Evolutionary conservation across 495 filamentous ascomycete species (phyloP), one percentile per base, ranked within the genome.

Genomic region (Podospora pseudocomata): DNA sequence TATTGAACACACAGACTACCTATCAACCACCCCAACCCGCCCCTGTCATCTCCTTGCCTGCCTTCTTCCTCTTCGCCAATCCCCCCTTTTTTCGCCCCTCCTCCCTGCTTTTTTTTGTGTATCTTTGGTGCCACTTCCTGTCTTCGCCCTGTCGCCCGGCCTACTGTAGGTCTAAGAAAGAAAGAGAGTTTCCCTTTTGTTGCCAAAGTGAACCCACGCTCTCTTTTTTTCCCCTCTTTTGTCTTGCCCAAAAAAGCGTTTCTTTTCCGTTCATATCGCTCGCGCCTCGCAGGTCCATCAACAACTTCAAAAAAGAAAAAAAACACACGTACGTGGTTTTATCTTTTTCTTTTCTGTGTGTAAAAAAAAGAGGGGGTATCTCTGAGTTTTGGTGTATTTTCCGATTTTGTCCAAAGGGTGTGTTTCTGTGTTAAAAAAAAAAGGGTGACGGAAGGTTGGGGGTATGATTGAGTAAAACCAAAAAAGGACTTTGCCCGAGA

Each of bases 201-300:
- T 23, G 23, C 23, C 23, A 23, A 23, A 23, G 23, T 23, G 23
- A 23, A 23, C 23, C 23, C 23, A 23, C 23, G 1, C 23, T 23
- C 23, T 23, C 23, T 23, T 23, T 23, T 23, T 23, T 11, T 39
- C 34, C 11, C 11, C 2, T 49, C 39, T 49, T 11, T 49, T 49
- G 39, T 49, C 39, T 49, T 49, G 39, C 39, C 39, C 39, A 49
- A 49, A 49, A 49, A 49, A 16, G 9, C 9, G 19, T 58, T 58
- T 20, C 56, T 18, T 58, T 58, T 20, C 56, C 56, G 23, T 20
- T 58, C 54, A 20, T 56, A 3, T 18, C 54, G 16, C 13, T 58
- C n/a, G n/a, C 55, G 55, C 55, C 55, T 58, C 55, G 55, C 55
- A 58, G 55, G 55, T 58, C 55, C 55, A 15, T 58, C 39, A 49